phyloP scores from a whole-genome alignment of 108 stramenopile genomes.

The Aurantiochytrium sp. region DNA sequence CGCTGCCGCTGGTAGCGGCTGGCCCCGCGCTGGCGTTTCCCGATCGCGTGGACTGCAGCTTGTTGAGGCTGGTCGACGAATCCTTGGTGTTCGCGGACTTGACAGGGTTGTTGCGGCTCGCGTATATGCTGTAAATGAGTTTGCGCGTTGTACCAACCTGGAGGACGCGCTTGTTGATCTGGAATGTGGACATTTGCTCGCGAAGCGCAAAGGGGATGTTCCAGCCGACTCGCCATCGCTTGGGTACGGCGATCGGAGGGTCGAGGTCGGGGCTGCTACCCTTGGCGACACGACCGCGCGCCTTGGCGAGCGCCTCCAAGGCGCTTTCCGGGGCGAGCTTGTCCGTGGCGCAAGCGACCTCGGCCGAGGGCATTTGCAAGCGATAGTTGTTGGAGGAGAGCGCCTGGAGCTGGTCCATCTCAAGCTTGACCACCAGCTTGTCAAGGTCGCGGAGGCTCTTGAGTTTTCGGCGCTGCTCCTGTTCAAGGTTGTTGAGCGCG shows the following conservation, averaged over 20 bases:
- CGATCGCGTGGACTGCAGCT: no score
- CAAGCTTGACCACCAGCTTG: neutral
- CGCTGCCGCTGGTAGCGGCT: no score
- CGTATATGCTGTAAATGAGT: neutral
- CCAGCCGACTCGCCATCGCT: conserved; percentile 6
- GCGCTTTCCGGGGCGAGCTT: neutral
- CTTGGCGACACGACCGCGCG: neutral
- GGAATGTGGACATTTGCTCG: neutral
- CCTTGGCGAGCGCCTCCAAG: neutral
- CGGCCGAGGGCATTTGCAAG: neutral
- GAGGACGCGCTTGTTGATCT: neutral
- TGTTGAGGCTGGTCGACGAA: no score
- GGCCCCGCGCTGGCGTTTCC: no score
- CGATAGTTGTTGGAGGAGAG: neutral
- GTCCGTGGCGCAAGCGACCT: neutral
- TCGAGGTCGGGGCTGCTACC: neutral
- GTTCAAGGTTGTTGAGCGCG: neutral
- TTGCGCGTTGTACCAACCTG: neutral
- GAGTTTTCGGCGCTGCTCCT: neutral
- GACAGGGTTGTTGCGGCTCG: neutral
- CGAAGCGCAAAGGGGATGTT: neutral
- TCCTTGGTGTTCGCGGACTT: neutral
- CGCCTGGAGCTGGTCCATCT: neutral
- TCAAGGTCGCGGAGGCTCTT: neutral
- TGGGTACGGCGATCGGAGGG: neutral